Conservation (phyloP, 345 rosid species). For the Gossypium longicalyx region DNA sequence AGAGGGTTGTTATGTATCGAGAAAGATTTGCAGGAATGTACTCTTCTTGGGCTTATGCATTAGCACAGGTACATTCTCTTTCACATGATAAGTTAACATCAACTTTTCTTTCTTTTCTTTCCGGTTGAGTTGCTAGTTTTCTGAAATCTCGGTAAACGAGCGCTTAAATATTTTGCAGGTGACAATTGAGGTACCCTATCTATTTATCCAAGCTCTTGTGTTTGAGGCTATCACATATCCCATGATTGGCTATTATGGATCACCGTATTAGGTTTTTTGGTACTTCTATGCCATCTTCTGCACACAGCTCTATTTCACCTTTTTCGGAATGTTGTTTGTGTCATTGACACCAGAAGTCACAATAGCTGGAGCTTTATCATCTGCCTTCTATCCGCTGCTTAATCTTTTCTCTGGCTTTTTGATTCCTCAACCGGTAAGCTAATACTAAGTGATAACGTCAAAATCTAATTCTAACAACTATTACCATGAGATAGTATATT, state of each 20-base stretch:
- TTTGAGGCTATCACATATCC: constrained; percentile 42
- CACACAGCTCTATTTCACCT: constrained; percentile 55
- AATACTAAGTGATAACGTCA: not conserved
- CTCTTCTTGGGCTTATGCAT: constrained; percentile 59
- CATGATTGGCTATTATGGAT: constrained; percentile 46
- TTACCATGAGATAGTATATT: not conserved
- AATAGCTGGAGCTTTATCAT: constrained; percentile 41
- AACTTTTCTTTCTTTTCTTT: not conserved
- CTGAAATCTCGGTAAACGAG: not conserved
- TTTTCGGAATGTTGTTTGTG: constrained; percentile 52
- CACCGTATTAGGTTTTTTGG: constrained; percentile 22
- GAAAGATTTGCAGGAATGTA: constrained; percentile 85
- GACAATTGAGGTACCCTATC: constrained; percentile 39
- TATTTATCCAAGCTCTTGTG: constrained; percentile 32
- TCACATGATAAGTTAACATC: not conserved
- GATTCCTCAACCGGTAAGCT: constrained; percentile 41
- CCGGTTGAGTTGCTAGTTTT: not conserved
- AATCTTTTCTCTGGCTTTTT: constrained; percentile 55
- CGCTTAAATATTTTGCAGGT: constrained; percentile 26
- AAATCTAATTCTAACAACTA: not conserved
- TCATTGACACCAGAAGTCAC: constrained; percentile 52
- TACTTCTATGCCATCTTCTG: constrained; percentile 33
- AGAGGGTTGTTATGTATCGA: constrained; percentile 58
- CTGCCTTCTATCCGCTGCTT: constrained; percentile 38
- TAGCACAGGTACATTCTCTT: constrained; percentile 45